phyloP scores from a whole-genome alignment of 257 asterid species.

The Catharanthus roseus region DNA sequence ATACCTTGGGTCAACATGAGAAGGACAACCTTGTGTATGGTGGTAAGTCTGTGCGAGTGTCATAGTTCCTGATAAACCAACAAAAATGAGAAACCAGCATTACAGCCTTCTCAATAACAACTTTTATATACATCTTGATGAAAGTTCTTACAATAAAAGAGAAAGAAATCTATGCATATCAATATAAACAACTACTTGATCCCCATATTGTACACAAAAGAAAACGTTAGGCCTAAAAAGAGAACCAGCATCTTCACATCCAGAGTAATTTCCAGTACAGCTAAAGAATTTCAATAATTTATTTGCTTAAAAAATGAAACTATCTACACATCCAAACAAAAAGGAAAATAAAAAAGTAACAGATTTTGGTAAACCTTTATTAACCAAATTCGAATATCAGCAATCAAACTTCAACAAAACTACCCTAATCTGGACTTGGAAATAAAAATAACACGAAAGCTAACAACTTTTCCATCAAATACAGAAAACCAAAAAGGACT shows the following conservation, averaged over 20 bases:
- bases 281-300: neutral
- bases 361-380: neutral
- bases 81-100: constrained; percentile 2
- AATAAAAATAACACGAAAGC: neutral
- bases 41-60: constrained; percentile 50
- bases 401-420: neutral
- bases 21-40: constrained; percentile 37
- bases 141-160: neutral
- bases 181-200: neutral
- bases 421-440: neutral
- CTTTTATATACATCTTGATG: neutral
- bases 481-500: too few relatives aligned
- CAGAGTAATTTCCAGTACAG: neutral
- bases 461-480: neutral
- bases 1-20: constrained; percentile 37
- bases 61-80: constrained; percentile 50
- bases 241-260: neutral
- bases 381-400: neutral
- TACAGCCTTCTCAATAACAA: neutral
- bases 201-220: neutral
- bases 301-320: neutral
- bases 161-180: neutral
- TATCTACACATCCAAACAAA: neutral
- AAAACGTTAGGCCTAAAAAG: neutral
- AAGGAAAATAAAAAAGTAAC: neutral